Percentiles rank a stretch among this genome's conserved stretches.
phyloP scores from a whole-genome alignment of 192 early-diverging fungal genomes.

The Coemansia sp. region DNA sequence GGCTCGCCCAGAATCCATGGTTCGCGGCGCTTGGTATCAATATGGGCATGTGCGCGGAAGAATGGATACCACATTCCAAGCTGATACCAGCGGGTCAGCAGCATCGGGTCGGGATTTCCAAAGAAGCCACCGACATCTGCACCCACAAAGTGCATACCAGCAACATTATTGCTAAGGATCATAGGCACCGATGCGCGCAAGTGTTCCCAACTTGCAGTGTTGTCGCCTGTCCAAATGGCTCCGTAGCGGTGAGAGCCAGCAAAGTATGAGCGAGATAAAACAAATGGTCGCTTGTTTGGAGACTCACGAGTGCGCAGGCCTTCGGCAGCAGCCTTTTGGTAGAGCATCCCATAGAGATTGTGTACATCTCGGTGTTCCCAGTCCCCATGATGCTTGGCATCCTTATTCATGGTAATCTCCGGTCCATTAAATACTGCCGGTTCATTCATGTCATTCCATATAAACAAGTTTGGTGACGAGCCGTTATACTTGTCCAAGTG shows the following conservation, averaged over 20 bases:
- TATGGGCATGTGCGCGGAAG: slow-evolving; percentile 96
- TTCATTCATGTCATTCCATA: slow-evolving; percentile 99
- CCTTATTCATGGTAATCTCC: slow-evolving; percentile 95
- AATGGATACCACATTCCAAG: slow-evolving; percentile 93
- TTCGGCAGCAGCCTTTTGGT: slow-evolving; percentile 80
- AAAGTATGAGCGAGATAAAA: slow-evolving; percentile 95
- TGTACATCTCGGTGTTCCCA: slow-evolving; percentile 95
- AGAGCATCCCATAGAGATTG: slow-evolving; percentile 89
- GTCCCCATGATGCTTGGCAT: slow-evolving; percentile 79
- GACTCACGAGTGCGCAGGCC: slow-evolving; percentile 68
- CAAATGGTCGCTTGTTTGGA: slow-evolving; percentile 77
- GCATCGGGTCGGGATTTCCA: slow-evolving; percentile 83
- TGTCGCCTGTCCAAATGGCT: slow-evolving; percentile 98
- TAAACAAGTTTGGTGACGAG: slow-evolving; percentile 75
- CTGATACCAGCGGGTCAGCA: slow-evolving; percentile 99
- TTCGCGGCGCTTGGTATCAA: slow-evolving; percentile 95
- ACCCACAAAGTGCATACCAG: slow-evolving; percentile 88
- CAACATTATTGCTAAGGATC: slow-evolving; percentile 81
- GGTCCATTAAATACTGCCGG: slow-evolving; percentile 95
- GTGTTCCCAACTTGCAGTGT: slow-evolving; percentile 86
- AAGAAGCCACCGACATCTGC: slow-evolving; percentile 99
- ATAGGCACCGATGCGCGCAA: slow-evolving; percentile 81
- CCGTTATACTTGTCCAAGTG: slow-evolving; percentile 77
- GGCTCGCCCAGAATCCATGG: slow-evolving; percentile 94
- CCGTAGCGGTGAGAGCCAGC: slow-evolving; percentile 93